Conservation (phyloP, 306 rosid genomes). For the Begonia loranthoides region DNA sequence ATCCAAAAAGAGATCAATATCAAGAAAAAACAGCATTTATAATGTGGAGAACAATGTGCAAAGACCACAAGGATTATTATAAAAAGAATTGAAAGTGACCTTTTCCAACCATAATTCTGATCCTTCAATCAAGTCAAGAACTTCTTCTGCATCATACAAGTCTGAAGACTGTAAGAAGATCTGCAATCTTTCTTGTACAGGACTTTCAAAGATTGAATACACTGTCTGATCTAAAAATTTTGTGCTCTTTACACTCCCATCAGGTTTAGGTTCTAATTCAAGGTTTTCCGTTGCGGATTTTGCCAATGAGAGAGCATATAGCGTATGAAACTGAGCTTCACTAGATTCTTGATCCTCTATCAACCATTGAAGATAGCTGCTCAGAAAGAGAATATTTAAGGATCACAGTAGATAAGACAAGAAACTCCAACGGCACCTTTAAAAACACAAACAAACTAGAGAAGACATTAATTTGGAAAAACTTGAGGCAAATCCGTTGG, state of each 20-base stretch:
- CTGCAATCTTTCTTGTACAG: constrained; percentile 78
- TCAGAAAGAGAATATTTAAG: constrained; percentile 11
- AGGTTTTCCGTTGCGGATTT: constrained; percentile 68
- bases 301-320: constrained; percentile 89
- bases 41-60: too few species aligned
- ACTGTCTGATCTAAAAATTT: constrained; percentile 13
- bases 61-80: background rate
- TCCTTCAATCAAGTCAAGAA: constrained; percentile 83
- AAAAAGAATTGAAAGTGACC: constrained; percentile 26
- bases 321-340: constrained; percentile 68
- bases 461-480: background rate
- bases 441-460: background rate
- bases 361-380: constrained; percentile 93
- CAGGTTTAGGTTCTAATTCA: constrained; percentile 32
- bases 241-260: constrained; percentile 26
- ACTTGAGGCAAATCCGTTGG: too few species aligned
- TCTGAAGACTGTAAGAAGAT: constrained; percentile 81
- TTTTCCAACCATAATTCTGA: constrained; percentile 95
- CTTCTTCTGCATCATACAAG: constrained; percentile 89
- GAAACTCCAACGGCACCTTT: background rate
- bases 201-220: constrained; percentile 48
- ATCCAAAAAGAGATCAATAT: constrained; percentile 9
- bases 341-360: constrained; percentile 78
- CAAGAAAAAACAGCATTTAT: constrained; percentile 5
- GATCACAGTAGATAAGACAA: background rate